Evolutionary conservation across 2,329 filamentous ascomycete genomes (phyloP).

Genomic region (Didymellaceae sp.): DNA sequence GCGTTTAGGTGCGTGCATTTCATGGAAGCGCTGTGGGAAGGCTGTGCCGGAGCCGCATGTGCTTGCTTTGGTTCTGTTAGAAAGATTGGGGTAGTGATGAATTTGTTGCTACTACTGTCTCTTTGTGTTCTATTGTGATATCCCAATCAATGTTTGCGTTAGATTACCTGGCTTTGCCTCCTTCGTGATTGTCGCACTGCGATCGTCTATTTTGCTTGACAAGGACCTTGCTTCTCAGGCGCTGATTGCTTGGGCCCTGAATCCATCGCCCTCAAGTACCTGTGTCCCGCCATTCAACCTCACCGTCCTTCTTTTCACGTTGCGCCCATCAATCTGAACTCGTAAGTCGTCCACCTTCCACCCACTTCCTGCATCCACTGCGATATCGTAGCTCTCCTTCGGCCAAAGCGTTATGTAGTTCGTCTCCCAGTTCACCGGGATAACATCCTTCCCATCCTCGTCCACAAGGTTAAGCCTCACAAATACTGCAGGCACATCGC

Average conservation of each 20-base stretch:
- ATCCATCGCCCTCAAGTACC: slow-evolving; percentile 3
- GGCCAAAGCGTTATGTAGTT: slow-evolving; percentile 70
- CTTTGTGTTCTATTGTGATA: slow-evolving; percentile 14
- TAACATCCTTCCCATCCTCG: slow-evolving; percentile 52
- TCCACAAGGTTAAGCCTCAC: slow-evolving; percentile 60
- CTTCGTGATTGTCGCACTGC: too few relatives aligned
- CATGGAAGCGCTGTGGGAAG: slow-evolving; percentile 5
- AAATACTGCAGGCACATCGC: slow-evolving; percentile 64
- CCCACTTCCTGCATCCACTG: background rate
- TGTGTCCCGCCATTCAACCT: slow-evolving; percentile 13
- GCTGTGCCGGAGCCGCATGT: slow-evolving; percentile 16
- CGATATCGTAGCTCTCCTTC: slow-evolving; percentile 49
- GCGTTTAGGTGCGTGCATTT: slow-evolving; percentile 4
- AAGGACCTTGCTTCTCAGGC: background rate
- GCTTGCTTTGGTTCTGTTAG: slow-evolving; percentile 13
- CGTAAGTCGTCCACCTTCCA: background rate
- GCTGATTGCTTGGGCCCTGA: background rate
- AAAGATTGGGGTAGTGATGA: slow-evolving; percentile 13
- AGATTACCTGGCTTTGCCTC: too few relatives aligned
- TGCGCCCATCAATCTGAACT: slow-evolving; percentile 21
- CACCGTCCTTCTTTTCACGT: slow-evolving; percentile 19
- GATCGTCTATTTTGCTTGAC: background rate
- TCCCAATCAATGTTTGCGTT: background rate
- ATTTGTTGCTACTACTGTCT: background rate
- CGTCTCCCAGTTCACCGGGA: slow-evolving; percentile 65